Percentiles rank a stretch among this genome's conserved stretches.
Conservation (phyloP, 2,329 filamentous ascomycete genomes). For the Ophiocordyceps polyrhachis-furcata region DNA sequence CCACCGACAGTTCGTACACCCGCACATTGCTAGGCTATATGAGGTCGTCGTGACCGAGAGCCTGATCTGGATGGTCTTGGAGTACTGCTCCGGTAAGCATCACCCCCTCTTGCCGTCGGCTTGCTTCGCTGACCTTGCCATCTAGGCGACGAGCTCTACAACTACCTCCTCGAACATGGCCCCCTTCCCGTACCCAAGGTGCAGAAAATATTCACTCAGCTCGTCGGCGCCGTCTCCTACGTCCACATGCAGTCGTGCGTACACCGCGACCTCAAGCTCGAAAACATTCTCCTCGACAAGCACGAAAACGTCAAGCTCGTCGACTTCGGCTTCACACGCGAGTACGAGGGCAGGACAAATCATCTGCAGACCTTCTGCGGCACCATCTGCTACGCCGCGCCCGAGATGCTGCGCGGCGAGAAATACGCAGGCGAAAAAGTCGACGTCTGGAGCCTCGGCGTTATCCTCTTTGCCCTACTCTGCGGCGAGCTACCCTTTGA, state of each 20-base stretch:
- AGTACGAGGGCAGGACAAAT: conserved; percentile 89
- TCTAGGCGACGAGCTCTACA: conserved; percentile 85
- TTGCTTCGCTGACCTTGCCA: conserved; percentile 9
- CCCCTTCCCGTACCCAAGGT: conserved; percentile 70
- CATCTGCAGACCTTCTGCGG: conserved; percentile 96
- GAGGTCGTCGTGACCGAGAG: conserved; percentile 95
- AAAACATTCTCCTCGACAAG: conserved; percentile 81
- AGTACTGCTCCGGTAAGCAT: conserved; percentile 72
- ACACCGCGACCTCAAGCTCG: conserved; percentile 88
- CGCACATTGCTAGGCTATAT: conserved; percentile 89
- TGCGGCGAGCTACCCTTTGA: conserved; percentile 86
- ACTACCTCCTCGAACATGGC: conserved; percentile 78
- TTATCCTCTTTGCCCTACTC: conserved; percentile 67
- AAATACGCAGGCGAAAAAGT: conserved; percentile 98
- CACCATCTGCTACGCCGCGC: conserved; percentile 92
- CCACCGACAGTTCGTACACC: conserved; percentile 92
- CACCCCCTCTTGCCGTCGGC: not conserved
- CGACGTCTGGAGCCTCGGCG: conserved; percentile 82
- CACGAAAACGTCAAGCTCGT: conserved; percentile 94
- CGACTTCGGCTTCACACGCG: conserved; percentile 93
- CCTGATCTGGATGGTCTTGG: conserved; percentile 87
- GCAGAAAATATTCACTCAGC: conserved; percentile 87
- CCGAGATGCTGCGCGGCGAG: conserved; percentile 95
- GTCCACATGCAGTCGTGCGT: conserved; percentile 92
- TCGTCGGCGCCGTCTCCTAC: conserved; percentile 87